Evolutionary conservation across 768 basidiomycete species (phyloP).

Genomic region (Holtermannia corniformis): DNA sequence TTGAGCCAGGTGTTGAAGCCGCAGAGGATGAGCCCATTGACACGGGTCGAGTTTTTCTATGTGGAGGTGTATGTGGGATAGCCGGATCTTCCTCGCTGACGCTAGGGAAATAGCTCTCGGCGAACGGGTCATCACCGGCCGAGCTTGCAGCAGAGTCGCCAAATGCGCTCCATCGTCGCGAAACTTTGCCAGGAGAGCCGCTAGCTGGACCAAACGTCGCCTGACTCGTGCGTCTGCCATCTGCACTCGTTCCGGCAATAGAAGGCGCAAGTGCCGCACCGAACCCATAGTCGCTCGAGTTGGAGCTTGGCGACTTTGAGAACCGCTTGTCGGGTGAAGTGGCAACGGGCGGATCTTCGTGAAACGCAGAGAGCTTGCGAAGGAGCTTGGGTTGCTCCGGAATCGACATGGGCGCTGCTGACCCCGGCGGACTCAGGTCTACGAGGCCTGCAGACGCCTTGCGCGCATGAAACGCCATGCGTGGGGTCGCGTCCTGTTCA

Average conservation of each 20-base stretch:
- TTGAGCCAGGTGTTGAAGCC: neutral
- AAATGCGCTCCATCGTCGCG: neutral
- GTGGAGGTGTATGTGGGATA: neutral
- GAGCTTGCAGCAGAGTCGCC: neutral
- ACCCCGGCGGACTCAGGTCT: too few species aligned
- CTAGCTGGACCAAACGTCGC: neutral
- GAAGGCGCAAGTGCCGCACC: too few species aligned
- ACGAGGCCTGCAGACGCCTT: too few species aligned
- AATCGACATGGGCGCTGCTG: too few species aligned
- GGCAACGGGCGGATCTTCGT: too few species aligned
- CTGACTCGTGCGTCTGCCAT: neutral
- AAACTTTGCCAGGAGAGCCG: neutral
- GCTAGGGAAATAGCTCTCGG: neutral
- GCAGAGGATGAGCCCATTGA: too few species aligned
- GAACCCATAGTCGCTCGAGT: too few species aligned
- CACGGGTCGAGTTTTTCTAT: neutral
- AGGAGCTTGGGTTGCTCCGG: neutral
- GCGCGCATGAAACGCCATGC: too few species aligned
- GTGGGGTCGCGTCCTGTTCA: too few species aligned
- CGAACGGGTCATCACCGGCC: neutral
- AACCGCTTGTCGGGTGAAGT: too few species aligned
- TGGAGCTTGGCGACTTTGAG: too few species aligned
- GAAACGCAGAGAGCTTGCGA: neutral
- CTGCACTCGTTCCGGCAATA: neutral
- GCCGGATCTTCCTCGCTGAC: neutral